phyloP scores from a whole-genome alignment of 331 rosid species.

The Malus hybrid region DNA sequence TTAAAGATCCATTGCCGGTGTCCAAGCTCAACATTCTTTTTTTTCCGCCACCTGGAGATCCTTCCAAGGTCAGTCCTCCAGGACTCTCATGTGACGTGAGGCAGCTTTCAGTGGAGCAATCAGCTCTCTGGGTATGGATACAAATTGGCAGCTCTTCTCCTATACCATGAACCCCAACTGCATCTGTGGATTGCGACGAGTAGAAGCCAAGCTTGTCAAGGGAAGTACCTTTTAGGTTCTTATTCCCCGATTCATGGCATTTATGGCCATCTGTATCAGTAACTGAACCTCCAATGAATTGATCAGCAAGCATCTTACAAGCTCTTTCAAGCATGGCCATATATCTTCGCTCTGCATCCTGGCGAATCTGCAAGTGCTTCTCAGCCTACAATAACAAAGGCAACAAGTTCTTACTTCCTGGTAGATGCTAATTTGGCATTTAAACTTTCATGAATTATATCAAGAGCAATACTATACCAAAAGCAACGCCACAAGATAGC shows the following conservation, averaged over 20 bases:
- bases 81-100: conserved; percentile 78
- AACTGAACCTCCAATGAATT: conserved; percentile 65
- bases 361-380: conserved; percentile 95
- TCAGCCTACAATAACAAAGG: conserved; percentile 57
- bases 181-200: conserved; percentile 45
- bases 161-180: conserved; percentile 28
- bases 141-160: conserved; percentile 48
- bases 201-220: conserved; percentile 72
- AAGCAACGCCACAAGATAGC: neutral
- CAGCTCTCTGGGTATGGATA: conserved; percentile 56
- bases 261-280: conserved; percentile 58
- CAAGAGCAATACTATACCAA: neutral
- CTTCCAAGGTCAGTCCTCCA: conserved; percentile 60
- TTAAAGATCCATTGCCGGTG: conserved; percentile 48
- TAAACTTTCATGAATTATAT: neutral
- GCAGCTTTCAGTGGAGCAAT: conserved; percentile 92
- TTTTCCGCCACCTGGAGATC: conserved; percentile 52
- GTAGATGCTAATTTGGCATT: neutral
- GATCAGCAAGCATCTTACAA: conserved; percentile 96
- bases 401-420: neutral
- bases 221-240: conserved; percentile 44
- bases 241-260: conserved; percentile 49
- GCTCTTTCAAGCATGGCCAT: conserved; percentile 98
- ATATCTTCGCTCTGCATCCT: conserved; percentile 81
- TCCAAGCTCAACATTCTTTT: conserved; percentile 53